Base-by-base conservation (phyloP, 768 basidiomycete species). In the Flagelloscypha sp. region DNA sequence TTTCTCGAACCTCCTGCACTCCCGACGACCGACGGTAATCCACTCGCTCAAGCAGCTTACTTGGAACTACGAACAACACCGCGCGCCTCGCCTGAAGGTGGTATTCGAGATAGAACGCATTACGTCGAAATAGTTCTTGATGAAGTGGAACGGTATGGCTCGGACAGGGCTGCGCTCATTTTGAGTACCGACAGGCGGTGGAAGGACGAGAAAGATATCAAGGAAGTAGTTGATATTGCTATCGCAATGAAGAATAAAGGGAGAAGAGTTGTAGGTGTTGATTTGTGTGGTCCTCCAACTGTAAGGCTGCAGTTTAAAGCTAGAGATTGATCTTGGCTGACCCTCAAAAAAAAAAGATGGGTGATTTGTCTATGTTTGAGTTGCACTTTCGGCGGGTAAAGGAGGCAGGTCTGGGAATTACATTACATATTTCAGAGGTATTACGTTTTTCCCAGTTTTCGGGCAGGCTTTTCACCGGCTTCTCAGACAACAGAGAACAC, bases 61-160 rank as follows among this genome's bases (percentile, higher is more conserved):
- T 63, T 92, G 22, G 88, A 90, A 49, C 68, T 90, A n/a, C 75
- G 88, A n/a, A 78, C 77, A 7, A 88, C 83, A 0, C 88, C 86
- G 0, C 68, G 78, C 28, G n/a, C n/a, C n/a, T n/a, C n/a, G n/a
- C n/a, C n/a, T n/a, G 59, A 50, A 49, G 83, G 76, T 0, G 37
- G 53, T 0, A 44, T 63, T 4, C 84, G 88, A 79, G 65, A 62
- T 6, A 62, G 76, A 7, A 55, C 64, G 38, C 52, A 61, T 27
- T 92, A 90, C 51, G 56, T 90, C 16, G 60, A 66, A 24, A 62
- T 72, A 1, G 83, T 92, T 0, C 63, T 90, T 10, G 65, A 59
- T 7, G 79, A 81, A 49, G 52, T 85, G 15, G 76, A 79, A 37
- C 53, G 48, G n/a, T 86, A 77, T 47, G 60, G 61, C 1, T 30